Base-by-base conservation (phyloP, 1,284 basidiomycete species). In the Malassezia furfur region DNA sequence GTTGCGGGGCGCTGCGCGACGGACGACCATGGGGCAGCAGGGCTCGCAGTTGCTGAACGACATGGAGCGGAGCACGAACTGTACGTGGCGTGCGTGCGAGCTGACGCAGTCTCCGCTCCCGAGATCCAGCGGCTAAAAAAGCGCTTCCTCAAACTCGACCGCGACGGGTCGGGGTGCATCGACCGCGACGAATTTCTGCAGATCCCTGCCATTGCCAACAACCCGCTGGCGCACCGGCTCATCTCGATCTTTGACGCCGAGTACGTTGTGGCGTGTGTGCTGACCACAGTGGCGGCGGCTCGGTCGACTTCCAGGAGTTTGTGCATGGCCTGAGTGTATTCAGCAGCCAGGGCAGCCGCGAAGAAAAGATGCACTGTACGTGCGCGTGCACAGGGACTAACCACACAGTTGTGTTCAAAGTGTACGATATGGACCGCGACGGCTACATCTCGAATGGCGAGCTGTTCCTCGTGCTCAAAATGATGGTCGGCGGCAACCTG, bases 221-320 rank as follows among this genome's bases (percentile, higher is more conserved):
- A 98, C 77, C 94, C 93, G 0, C 79, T 98, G 46, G 91, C 94
- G 44, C 88, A 88, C 52, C 84, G 93, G 50, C 89, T 99, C 87
- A 99, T 99, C 71, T 91, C 91, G 50, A 98, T 99, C 72, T 98
- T 99, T 73, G 93, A 99, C 72, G 90, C 96, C 78, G 91, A 98
- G 40, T 43, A 22, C 12, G 40, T 40, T 40, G 10, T 91, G 94
- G 67, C 77, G 88, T 77, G 1, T n/a, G 79, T 7, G 14, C 25
- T 7, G 38, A 40, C 14, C 14, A 30, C 40, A 43, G 40, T n/a
- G 93, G 94, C 58, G 90, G 91, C 69, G 93, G 93, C 54, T 91
- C 93, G 0, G 93, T 99, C 48, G 93, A 99, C 76, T 99, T 98
- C 75, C 91, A 96, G 71, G 93, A 98, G 77, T 98, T 99, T 69